A percentile compares a stretch with the other conserved stretches of the same genome.
phyloP scores from a whole-genome alignment of 805 yeast genomes.

The Wickerhamomyces hampshirensis region DNA sequence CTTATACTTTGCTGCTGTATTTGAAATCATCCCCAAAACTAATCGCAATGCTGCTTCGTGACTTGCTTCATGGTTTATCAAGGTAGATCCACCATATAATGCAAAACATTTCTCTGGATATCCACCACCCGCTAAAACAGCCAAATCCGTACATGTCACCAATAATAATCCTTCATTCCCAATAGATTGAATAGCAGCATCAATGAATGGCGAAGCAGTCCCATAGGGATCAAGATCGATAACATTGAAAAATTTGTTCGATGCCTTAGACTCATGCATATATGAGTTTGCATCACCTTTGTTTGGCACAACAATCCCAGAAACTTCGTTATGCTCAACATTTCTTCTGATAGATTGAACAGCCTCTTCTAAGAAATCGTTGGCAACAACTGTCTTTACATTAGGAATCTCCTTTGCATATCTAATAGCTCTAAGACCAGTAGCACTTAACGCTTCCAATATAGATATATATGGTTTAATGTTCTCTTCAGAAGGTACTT shows the following conservation, averaged over 20 bases:
- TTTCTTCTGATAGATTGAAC: conserved; percentile 75
- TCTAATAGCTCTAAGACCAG: conserved; percentile 90
- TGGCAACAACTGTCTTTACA: conserved; percentile 73
- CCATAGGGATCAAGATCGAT: conserved; percentile 98
- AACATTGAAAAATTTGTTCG: conserved; percentile 60
- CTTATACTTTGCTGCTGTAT: conserved; percentile 86
- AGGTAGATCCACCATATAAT: conserved; percentile 86
- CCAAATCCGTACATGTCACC: conserved; percentile 95
- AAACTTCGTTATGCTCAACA: conserved; percentile 59
- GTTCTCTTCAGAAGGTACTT: conserved; percentile 15
- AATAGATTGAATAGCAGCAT: conserved; percentile 82
- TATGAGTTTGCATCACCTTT: conserved; percentile 88
- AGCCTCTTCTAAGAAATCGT: conserved; percentile 83
- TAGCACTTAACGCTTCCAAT: conserved; percentile 89
- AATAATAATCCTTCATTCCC: conserved; percentile 79
- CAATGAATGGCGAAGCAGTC: conserved; percentile 93
- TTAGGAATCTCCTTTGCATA: conserved; percentile 88
- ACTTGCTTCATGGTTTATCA: conserved; percentile 66
- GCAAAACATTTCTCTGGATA: conserved; percentile 97
- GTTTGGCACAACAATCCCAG: conserved; percentile 54
- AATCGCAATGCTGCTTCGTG: conserved; percentile 92
- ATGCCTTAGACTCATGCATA: conserved; percentile 50
- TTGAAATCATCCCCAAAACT: conserved; percentile 69
- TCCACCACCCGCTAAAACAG: conserved; percentile 92
- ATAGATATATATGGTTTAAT: conserved; percentile 48